Conservation (phyloP, 1,139 yeast species). For the Scheffersomyces parashehatae region DNA sequence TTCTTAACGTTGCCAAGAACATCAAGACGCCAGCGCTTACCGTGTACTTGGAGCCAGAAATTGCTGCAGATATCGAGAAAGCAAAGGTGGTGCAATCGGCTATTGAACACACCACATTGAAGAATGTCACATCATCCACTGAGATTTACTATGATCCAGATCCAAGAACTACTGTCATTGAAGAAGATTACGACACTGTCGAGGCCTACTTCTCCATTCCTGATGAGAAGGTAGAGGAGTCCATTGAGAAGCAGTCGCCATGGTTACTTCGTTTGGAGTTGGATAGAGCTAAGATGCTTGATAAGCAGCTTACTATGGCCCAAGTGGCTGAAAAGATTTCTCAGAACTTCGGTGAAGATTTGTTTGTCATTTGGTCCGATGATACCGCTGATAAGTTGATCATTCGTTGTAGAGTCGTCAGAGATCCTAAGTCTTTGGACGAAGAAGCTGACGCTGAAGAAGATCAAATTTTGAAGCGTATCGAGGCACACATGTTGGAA, state of each 20-base stretch:
- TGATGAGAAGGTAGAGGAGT: slow-evolving; percentile 94
- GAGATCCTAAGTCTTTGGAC: slow-evolving; percentile 92
- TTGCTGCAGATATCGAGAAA: slow-evolving; percentile 84
- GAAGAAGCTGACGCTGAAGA: slow-evolving; percentile 96
- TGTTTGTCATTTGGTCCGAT: slow-evolving; percentile 98
- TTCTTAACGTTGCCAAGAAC: slow-evolving; percentile 96
- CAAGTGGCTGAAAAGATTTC: slow-evolving; percentile 97
- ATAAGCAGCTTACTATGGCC: slow-evolving; percentile 96
- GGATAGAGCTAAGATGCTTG: slow-evolving; percentile 98
- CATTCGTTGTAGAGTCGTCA: slow-evolving; percentile 96
- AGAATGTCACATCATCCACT: slow-evolving; percentile 95
- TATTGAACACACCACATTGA: slow-evolving; percentile 92
- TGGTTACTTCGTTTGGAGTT: slow-evolving; percentile 96
- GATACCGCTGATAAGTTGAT: slow-evolving; percentile 97
- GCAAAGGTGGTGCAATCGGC: slow-evolving; percentile 97
- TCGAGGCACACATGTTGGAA: slow-evolving; percentile 95
- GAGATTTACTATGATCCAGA: slow-evolving; percentile 98
- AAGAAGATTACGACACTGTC: slow-evolving; percentile 95
- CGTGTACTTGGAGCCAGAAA: slow-evolving; percentile 78
- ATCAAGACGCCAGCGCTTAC: slow-evolving; percentile 98
- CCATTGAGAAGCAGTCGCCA: slow-evolving; percentile 92
- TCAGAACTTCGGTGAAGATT: slow-evolving; percentile 89
- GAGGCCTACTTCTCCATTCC: slow-evolving; percentile 97
- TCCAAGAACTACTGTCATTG: slow-evolving; percentile 92
- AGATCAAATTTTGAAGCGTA: slow-evolving; percentile 92